Evolutionary conservation across 106 monocot species (phyloP), one percentile per base, ranked within the genome.

Genomic region (Acorus calamus): DNA sequence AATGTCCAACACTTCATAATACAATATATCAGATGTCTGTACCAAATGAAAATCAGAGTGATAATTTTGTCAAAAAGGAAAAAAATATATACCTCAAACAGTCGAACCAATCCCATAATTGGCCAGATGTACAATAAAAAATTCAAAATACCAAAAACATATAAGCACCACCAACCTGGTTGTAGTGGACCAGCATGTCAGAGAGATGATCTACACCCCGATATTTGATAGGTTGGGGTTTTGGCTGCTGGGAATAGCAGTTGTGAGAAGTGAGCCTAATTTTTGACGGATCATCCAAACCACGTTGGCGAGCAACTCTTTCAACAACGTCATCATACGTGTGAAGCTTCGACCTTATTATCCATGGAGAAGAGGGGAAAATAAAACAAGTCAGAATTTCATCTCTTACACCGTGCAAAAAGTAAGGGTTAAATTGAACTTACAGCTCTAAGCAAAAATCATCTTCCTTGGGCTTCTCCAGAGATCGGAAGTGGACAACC

Each of bases 201-300:
- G 81, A 76, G 14, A 98, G 83, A 77, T 88, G 90, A 6, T 98
- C 96, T 55, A 83, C 88, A 68, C 91, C 91, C n/a, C 91, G 79
- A 52, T 88, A 98, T 50, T 84, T 91, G 52, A 98, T 98, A 3
- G 96, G 88, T 59, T 98, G 96, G 7, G 88, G 96, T 71, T 98
- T 98, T 52, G 96, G 96, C 75, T 98, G 96, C 71, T 98, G 90
- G 55, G 96, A 91, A 61, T 92, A 98, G 77, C 96, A 98, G 57
- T 98, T 92, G 54, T 98, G 91, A 64, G 96, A 85, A 42, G 96
- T 98, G 72, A 98, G 85, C 14, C 96, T 82, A 55, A 98, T 88
- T 73, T 88, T 98, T 73, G 88, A 78, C 47, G 96, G 83, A 83
- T 98, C 96, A 66, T 98, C 91, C 70, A 98, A 56, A 71, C 78